Evolutionary conservation across 768 basidiomycete genomes (phyloP).

Genomic region (Psilocybe azurescens): DNA sequence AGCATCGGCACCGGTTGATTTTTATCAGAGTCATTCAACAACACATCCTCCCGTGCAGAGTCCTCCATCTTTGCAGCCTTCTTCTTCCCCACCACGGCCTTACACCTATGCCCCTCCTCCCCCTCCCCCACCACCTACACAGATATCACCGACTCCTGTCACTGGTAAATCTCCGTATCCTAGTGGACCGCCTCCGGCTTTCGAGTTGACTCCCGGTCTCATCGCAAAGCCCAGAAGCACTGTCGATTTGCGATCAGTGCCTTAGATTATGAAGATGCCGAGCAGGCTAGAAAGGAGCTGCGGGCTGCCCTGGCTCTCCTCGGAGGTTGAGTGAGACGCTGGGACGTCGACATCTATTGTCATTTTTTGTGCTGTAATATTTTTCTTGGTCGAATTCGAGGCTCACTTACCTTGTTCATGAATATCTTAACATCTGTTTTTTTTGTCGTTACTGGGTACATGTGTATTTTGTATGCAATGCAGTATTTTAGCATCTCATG

Average conservation of each 20-base stretch:
- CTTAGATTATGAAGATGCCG: conserved; percentile 93
- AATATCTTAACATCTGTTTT: neutral
- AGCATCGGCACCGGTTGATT: conserved; percentile 14
- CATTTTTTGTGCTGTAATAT: neutral
- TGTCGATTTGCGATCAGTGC: conserved; percentile 93
- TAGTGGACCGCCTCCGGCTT: conserved; percentile 21
- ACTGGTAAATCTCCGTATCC: conserved; percentile 12
- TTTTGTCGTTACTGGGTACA: neutral
- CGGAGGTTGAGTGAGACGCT: conserved; percentile 45
- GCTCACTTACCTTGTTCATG: neutral
- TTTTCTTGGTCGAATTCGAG: conserved; percentile 3
- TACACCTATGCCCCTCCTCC: conserved; percentile 25
- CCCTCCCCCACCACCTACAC: conserved; percentile 15
- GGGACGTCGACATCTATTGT: too few species aligned
- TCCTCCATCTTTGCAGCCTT: conserved; percentile 19
- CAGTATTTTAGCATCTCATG: neutral
- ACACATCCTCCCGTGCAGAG: conserved; percentile 12
- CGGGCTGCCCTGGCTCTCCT: conserved; percentile 72
- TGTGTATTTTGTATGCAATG: neutral
- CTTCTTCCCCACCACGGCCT: conserved; percentile 24
- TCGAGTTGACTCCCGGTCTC: conserved; percentile 65
- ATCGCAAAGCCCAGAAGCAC: conserved; percentile 86
- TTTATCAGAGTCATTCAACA: conserved; percentile 8
- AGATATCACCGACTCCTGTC: conserved; percentile 16
- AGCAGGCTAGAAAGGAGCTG: conserved; percentile 86